Base-by-base conservation (phyloP, 1,139 yeast genomes). In the Candida sanyaensis region DNA sequence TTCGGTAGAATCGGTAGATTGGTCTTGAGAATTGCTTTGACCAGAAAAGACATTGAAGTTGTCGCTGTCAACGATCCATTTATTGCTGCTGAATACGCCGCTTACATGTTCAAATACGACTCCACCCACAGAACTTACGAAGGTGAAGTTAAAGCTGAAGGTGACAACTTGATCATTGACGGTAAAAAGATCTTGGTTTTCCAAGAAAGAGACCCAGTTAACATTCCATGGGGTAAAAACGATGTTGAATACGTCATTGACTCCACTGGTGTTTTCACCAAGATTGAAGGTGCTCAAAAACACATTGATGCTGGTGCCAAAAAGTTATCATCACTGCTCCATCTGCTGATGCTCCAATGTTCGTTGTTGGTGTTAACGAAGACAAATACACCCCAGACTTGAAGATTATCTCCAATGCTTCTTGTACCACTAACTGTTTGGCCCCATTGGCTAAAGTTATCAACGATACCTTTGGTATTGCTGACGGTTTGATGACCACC, bases 1-100 rank as follows among this genome's bases (percentile, higher is more conserved):
- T 86, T 86, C 85, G 95, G 95, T 63, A 84, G 95, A 75, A 86
- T 86, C 63, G 95, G 95, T 60, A 89, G 95, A 75, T 83, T 86
- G 67, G 95, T 87, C 59, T 78, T 86, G 68, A 84, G 95, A 80
- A 80, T 85, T 66, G 93, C 93, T 58, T 76, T 86, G 62, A 61
- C 65, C 57, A 81, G 88, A 81, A 74, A 78, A 59, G 88, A 82
- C 78, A 84, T 86, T 64, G 77, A 83, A 65, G 88, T 86, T 60
- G 89, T 86, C 54, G 92, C 91, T 63, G 75, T 86, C 80, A 86
- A 86, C 69, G 92, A 86, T 73, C 95, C 95, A 57, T 86, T 86
- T 81, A 86, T 86, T 68, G 83, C 83, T 56, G 81, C 89, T 58
- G 92, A 86, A 65, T 86, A 86, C 73, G 93, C 92, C 68, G 83